phyloP scores from a whole-genome alignment of 2,329 filamentous ascomycete genomes.

The Pseudodiploospora longispora region DNA sequence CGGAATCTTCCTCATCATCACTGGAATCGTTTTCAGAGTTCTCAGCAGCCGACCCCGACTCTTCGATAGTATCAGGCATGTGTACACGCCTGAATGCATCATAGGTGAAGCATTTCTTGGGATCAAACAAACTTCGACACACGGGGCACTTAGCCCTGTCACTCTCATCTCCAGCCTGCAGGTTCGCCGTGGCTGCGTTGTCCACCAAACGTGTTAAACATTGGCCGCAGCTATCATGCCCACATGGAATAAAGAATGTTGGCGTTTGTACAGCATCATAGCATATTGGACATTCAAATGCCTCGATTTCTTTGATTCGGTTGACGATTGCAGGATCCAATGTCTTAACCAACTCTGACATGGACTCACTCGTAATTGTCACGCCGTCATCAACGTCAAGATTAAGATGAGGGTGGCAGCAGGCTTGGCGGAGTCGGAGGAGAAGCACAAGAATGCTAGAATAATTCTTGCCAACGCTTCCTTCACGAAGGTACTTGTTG shows the following conservation, averaged over 20 bases:
- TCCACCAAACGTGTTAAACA: constrained; percentile 67
- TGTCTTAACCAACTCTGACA: constrained; percentile 53
- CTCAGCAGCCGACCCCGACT: constrained; percentile 24
- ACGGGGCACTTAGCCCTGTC: constrained; percentile 60
- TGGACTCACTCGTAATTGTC: constrained; percentile 36
- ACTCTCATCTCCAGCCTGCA: constrained; percentile 53
- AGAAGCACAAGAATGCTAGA: constrained; percentile 73
- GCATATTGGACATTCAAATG: constrained; percentile 76
- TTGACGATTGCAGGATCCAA: constrained; percentile 53
- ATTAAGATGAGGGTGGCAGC: constrained; percentile 27
- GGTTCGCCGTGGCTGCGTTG: constrained; percentile 41
- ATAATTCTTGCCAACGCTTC: constrained; percentile 62
- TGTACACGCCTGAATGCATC: constrained; percentile 66
- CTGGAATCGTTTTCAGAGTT: constrained; percentile 25
- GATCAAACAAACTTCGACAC: constrained; percentile 61
- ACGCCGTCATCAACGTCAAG: constrained; percentile 26
- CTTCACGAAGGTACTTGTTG: constrained; percentile 65
- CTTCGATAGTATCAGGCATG: constrained; percentile 43
- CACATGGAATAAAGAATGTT: constrained; percentile 72
- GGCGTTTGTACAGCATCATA: constrained; percentile 69
- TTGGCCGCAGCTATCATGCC: constrained; percentile 69
- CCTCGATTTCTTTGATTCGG: constrained; percentile 52
- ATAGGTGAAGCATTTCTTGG: constrained; percentile 65
- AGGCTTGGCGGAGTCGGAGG: constrained; percentile 72
- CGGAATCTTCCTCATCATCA: constrained; percentile 25